Evolutionary conservation across 331 rosid species (phyloP).

Genomic region (Phaseolus coccineus): DNA sequence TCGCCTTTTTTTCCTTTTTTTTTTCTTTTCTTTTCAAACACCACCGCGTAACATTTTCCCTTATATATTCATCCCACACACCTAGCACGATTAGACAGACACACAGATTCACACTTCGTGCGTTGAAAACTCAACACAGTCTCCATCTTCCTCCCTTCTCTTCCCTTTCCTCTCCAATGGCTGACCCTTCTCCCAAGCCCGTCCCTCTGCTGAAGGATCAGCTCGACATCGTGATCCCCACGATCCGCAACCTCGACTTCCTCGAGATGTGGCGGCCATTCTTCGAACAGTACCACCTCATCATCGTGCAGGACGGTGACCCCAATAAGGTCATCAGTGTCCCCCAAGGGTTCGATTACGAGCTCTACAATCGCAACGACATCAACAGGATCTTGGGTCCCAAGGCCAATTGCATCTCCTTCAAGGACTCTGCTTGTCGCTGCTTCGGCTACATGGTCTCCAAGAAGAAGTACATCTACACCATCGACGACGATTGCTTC

Average conservation of each 20-base stretch:
- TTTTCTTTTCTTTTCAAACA: background rate
- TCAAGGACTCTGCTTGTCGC: slow-evolving; percentile 87
- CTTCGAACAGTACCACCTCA: slow-evolving; percentile 69
- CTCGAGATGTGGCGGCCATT: slow-evolving; percentile 93
- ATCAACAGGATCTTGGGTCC: slow-evolving; percentile 89
- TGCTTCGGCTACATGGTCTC: slow-evolving; percentile 87
- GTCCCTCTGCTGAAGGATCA: slow-evolving; percentile 70
- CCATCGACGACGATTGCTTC: slow-evolving; percentile 88
- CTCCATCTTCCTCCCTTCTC: background rate
- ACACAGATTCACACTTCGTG: background rate
- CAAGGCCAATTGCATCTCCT: slow-evolving; percentile 78
- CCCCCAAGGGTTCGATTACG: slow-evolving; percentile 76
- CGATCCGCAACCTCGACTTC: slow-evolving; percentile 87
- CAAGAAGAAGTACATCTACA: slow-evolving; percentile 86
- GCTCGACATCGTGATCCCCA: slow-evolving; percentile 85
- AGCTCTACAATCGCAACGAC: slow-evolving; percentile 79
- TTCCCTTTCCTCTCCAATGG: slow-evolving; percentile 49
- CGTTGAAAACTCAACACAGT: slow-evolving; percentile 13
- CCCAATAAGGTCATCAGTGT: slow-evolving; percentile 71
- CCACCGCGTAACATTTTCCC: background rate
- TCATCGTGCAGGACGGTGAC: slow-evolving; percentile 87
- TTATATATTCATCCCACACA: background rate
- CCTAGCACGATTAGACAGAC: background rate
- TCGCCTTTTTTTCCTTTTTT: background rate
- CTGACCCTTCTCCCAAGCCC: slow-evolving; percentile 50